A percentile compares a stretch with the other conserved stretches of the same genome.
Conservation (phyloP, 495 filamentous ascomycete species). For the Parathielavia appendiculata region DNA sequence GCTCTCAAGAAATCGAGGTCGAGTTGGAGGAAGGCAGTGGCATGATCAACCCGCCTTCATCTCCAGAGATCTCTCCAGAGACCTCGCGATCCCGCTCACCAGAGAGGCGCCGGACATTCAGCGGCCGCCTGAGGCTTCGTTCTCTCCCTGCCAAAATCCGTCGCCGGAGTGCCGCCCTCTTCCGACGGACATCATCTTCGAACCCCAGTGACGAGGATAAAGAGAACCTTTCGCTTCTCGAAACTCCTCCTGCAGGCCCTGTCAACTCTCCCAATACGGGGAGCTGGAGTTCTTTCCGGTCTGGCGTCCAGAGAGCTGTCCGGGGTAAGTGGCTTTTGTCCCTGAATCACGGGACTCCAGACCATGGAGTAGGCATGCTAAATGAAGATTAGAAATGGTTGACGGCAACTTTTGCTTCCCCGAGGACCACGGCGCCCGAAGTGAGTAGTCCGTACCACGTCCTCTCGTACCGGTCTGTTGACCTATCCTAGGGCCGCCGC, state of each 20-base stretch:
- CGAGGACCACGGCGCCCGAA: neutral
- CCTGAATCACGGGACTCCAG: no score
- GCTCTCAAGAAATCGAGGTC: neutral
- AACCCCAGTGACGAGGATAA: neutral
- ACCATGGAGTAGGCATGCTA: neutral
- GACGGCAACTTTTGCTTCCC: slow-evolving; percentile 9
- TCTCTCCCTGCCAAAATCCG: slow-evolving; percentile 7
- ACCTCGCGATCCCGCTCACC: neutral
- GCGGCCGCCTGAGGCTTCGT: neutral
- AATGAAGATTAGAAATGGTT: neutral
- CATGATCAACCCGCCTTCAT: neutral
- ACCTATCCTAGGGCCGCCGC: neutral
- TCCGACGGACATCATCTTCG: neutral
- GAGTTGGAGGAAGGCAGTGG: neutral
- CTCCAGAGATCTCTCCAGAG: neutral
- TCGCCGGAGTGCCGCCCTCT: neutral
- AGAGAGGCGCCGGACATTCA: neutral
- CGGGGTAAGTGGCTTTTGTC: neutral
- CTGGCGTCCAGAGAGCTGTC: slow-evolving; percentile 5
- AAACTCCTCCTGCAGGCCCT: neutral
- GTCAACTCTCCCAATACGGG: neutral
- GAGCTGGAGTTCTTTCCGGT: slow-evolving; percentile 13
- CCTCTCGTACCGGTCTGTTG: neutral
- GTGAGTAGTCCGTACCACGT: neutral
- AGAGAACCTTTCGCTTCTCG: neutral